phyloP scores from a whole-genome alignment of 352 stramenopile genomes.

The Globisporangium lucens region DNA sequence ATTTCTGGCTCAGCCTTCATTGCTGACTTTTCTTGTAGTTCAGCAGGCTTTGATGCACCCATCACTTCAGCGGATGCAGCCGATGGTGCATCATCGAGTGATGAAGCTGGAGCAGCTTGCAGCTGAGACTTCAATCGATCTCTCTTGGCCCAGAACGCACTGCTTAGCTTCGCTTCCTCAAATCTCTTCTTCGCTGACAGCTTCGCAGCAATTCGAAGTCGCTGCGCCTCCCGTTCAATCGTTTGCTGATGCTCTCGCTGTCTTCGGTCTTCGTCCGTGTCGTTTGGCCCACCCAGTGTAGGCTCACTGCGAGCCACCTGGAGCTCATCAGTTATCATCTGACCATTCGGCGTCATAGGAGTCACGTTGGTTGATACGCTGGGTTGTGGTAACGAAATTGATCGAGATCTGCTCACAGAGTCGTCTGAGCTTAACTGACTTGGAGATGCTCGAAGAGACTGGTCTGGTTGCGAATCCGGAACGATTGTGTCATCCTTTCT shows the following conservation, averaged over 20 bases:
- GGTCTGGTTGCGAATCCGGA: conserved; percentile 11
- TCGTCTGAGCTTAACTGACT: not conserved
- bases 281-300: not conserved
- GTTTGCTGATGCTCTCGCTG: conserved; percentile 54
- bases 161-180: conserved; percentile 71
- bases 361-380: not conserved
- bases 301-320: conserved; percentile 1
- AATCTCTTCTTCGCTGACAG: conserved; percentile 72
- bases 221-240: conserved; percentile 62
- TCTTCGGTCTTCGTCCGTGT: conserved; percentile 34
- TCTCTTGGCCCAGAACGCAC: conserved; percentile 56
- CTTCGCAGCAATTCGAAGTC: conserved; percentile 59
- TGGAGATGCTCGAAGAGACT: not conserved
- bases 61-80: not conserved
- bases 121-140: conserved; percentile 46
- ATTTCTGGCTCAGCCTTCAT: conserved; percentile 9
- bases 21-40: conserved; percentile 1
- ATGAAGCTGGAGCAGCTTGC: conserved; percentile 12
- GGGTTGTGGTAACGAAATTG: conserved; percentile 11
- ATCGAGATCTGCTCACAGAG: conserved; percentile 9
- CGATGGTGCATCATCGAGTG: not conserved
- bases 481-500: conserved; percentile 11
- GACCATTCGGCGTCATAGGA: conserved; percentile 12
- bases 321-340: conserved; percentile 6
- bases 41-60: not conserved